Conservation (phyloP, 495 filamentous ascomycete genomes). For the Penicillium maclennaniae region DNA sequence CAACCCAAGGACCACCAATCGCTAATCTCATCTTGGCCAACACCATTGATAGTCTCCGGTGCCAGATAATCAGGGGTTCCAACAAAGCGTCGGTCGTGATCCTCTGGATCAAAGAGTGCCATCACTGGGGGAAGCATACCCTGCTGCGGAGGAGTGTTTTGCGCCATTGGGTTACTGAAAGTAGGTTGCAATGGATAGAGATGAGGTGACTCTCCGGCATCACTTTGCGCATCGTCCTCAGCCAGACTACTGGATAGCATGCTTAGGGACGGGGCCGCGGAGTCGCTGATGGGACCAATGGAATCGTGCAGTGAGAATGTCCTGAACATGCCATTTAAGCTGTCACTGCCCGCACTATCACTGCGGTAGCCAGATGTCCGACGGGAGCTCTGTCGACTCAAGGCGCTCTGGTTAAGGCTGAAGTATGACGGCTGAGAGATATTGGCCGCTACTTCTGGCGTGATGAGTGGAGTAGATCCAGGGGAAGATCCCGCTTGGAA, state of each 20-base stretch:
- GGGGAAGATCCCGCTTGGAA: constrained; percentile 78
- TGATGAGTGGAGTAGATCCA: constrained; percentile 79
- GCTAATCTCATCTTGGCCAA: constrained; percentile 93
- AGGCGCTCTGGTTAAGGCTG: constrained; percentile 64
- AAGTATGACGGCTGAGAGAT: constrained; percentile 90
- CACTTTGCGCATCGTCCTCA: constrained; percentile 69
- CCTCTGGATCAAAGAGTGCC: constrained; percentile 94
- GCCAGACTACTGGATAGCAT: constrained; percentile 47
- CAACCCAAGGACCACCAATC: constrained; percentile 99
- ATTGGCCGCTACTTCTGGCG: constrained; percentile 65
- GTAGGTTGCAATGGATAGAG: constrained; percentile 59
- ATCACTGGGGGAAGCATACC: constrained; percentile 90
- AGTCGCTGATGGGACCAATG: constrained; percentile 20
- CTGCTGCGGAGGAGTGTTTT: constrained; percentile 63
- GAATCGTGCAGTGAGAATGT: constrained; percentile 74
- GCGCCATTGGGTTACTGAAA: constrained; percentile 49
- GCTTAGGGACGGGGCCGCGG: constrained; percentile 29
- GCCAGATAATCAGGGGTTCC: constrained; percentile 97
- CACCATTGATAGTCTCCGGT: constrained; percentile 92
- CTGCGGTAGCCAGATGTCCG: constrained; percentile 84
- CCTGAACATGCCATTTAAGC: constrained; percentile 76
- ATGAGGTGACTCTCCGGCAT: constrained; percentile 67
- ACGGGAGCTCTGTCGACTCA: constrained; percentile 68
- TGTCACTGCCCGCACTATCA: constrained; percentile 87
- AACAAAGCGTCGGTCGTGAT: constrained; percentile 89